Evolutionary conservation across 2,329 filamentous ascomycete species (phyloP).

Genomic region (Trichoderma harzianum): DNA sequence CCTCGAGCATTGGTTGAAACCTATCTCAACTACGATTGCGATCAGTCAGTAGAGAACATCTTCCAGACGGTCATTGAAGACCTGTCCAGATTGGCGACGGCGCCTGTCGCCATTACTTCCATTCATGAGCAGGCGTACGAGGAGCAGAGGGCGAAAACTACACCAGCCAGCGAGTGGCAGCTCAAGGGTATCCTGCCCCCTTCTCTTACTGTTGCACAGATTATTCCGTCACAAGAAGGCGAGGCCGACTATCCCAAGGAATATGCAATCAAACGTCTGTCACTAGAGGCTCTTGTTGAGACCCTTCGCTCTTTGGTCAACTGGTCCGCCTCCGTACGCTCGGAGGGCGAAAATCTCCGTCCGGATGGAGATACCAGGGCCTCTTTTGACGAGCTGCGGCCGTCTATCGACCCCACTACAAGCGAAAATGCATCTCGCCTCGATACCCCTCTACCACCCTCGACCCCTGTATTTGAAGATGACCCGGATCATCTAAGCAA

Average conservation of each 20-base stretch:
- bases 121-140: conserved; percentile 83
- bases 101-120: conserved; percentile 70
- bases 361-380: conserved; percentile 36
- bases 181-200: conserved; percentile 81
- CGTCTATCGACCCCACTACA: conserved; percentile 66
- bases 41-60: conserved; percentile 92
- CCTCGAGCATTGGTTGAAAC: conserved; percentile 87
- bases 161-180: conserved; percentile 73
- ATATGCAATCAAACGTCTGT: conserved; percentile 85
- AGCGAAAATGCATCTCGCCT: conserved; percentile 60
- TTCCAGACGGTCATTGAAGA: conserved; percentile 95
- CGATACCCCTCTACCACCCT: conserved; percentile 56
- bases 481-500: conserved; percentile 93
- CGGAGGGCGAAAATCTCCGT: conserved; percentile 47
- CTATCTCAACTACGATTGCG: conserved; percentile 98
- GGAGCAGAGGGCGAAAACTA: conserved; percentile 65
- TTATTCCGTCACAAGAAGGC: conserved; percentile 55
- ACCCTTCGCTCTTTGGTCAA: conserved; percentile 85
- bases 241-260: conserved; percentile 79
- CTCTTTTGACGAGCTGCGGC: conserved; percentile 48
- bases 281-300: conserved; percentile 83
- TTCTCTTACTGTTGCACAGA: conserved; percentile 75
- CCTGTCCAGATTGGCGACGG: conserved; percentile 79
- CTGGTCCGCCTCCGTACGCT: conserved; percentile 69
- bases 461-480: conserved; percentile 73